These are phyloP conservation scores for Aureobasidium mangrovei DNA, from an alignment of 2,329 filamentous ascomycete genomes.

Conservation along the genomic window DNA sequence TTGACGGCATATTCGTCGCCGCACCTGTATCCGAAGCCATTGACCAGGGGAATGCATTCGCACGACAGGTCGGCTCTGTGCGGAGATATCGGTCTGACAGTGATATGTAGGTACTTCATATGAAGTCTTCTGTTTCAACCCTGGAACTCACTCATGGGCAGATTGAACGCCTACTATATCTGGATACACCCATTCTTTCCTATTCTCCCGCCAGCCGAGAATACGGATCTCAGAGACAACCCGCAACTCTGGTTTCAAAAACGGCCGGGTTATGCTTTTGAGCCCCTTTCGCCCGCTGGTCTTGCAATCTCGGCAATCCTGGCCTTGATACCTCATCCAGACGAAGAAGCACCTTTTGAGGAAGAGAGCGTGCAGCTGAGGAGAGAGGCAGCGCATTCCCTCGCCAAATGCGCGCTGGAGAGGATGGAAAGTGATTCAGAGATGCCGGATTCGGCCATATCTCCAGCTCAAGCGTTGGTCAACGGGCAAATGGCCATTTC, in stretches of 20 bases:
- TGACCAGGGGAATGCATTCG: background rate
- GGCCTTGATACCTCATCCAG: slow-evolving; percentile 39
- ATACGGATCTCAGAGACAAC: slow-evolving; percentile 24
- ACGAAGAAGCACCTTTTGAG: slow-evolving; percentile 30
- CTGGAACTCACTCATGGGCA: slow-evolving; percentile 15
- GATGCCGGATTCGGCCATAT: slow-evolving; percentile 36
- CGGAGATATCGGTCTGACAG: background rate
- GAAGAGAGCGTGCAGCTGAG: slow-evolving; percentile 37
- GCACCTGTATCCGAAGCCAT: background rate
- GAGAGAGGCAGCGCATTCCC: slow-evolving; percentile 41
- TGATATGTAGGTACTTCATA: slow-evolving; percentile 3
- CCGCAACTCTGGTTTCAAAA: slow-evolving; percentile 26
- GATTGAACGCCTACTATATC: slow-evolving; percentile 44
- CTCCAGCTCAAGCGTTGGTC: slow-evolving; percentile 38
- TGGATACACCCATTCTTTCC: slow-evolving; percentile 46
- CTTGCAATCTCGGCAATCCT: slow-evolving; percentile 43
- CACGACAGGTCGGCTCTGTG: background rate
- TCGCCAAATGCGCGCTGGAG: slow-evolving; percentile 41
- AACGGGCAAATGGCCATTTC: slow-evolving; percentile 27
- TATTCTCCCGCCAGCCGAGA: slow-evolving; percentile 38
- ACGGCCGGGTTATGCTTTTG: slow-evolving; percentile 27
- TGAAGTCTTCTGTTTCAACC: background rate
- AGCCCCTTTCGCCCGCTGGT: slow-evolving; percentile 37
- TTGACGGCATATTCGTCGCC: slow-evolving; percentile 7
- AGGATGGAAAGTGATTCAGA: slow-evolving; percentile 43